phyloP scores from a whole-genome alignment of 441 rosid species.

The Rhodomyrtus psidioides region DNA sequence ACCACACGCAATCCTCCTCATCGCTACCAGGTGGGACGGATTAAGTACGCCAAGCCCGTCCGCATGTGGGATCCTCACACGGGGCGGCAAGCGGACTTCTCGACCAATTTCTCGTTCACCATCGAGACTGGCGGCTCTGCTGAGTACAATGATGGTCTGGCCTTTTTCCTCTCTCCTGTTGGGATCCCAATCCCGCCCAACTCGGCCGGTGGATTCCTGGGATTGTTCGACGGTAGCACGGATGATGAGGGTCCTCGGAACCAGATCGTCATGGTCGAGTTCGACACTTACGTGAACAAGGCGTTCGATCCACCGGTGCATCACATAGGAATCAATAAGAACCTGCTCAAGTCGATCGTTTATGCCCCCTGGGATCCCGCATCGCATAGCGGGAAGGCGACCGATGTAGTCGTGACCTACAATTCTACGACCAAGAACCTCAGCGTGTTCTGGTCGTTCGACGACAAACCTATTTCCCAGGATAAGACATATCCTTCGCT shows the following conservation, averaged over 20 bases:
- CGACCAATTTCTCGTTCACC: background rate
- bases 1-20: fast-evolving
- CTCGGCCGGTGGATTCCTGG: background rate
- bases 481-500: background rate
- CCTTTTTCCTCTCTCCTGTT: background rate
- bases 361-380: background rate
- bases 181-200: background rate
- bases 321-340: background rate
- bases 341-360: background rate
- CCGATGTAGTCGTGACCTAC: background rate
- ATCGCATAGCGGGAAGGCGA: background rate
- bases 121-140: background rate
- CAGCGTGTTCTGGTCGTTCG: background rate
- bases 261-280: background rate
- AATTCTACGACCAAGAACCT: background rate
- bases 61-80: background rate
- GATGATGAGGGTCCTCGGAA: background rate
- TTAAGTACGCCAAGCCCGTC: background rate
- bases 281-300: background rate
- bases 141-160: background rate
- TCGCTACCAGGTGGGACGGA: background rate
- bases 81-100: background rate
- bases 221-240: background rate
- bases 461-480: background rate
- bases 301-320: fast-evolving